Evolutionary conservation across 371 early-diverging fungal species (phyloP).

Genomic region (Mortierella sp.): DNA sequence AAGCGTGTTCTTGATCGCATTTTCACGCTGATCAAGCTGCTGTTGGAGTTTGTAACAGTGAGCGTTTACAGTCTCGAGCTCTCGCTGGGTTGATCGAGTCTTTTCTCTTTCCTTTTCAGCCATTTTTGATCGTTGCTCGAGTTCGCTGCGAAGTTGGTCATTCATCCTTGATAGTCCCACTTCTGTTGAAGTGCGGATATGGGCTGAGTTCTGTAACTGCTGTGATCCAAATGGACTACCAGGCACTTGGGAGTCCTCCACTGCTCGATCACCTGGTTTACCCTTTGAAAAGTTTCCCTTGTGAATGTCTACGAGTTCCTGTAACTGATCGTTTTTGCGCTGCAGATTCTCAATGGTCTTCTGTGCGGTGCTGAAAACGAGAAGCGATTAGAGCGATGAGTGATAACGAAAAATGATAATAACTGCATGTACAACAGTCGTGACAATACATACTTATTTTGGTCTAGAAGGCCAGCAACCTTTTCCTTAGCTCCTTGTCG

Average conservation of each 20-base stretch:
- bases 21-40: constrained; percentile 30
- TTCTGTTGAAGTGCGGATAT: constrained; percentile 16
- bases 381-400: not conserved
- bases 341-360: constrained; percentile 39
- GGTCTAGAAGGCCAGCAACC: constrained; percentile 35
- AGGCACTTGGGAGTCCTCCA: constrained; percentile 4
- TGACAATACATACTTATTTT: constrained; percentile 29
- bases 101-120: constrained; percentile 36
- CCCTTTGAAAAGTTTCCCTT: not conserved
- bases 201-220: constrained; percentile 8
- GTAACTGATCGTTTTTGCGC: constrained; percentile 27
- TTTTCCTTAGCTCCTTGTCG: constrained; percentile 51
- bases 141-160: constrained; percentile 35
- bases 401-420: not conserved
- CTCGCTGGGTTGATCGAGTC: constrained; percentile 20
- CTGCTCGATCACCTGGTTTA: not conserved
- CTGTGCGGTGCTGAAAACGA: constrained; percentile 24
- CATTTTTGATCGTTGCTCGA: constrained; percentile 30
- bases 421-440: not conserved
- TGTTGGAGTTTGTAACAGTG: constrained; percentile 35
- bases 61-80: constrained; percentile 24
- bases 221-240: constrained; percentile 8
- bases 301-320: constrained; percentile 29
- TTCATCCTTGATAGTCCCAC: constrained; percentile 37
- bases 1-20: constrained; percentile 31